A percentile compares a stretch with the other conserved stretches of the same genome.
These are phyloP conservation scores for Hypoxylon lienhwacheense DNA, from an alignment of 495 filamentous ascomycete genomes.

Conservation along the genomic window DNA sequence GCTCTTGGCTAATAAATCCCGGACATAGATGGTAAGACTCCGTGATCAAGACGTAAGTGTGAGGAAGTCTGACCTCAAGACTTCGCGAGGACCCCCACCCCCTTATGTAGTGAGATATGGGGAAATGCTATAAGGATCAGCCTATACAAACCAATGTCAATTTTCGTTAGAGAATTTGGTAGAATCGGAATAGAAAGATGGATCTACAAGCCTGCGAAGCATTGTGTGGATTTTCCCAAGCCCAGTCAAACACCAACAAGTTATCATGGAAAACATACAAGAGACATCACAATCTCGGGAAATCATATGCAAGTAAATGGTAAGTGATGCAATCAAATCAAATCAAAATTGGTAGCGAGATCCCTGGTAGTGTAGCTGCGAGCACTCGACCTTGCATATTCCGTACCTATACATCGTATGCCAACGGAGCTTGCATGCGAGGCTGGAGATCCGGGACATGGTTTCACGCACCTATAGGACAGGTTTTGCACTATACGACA, in stretches of 20 bases:
- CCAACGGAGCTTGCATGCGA: constrained; percentile 19
- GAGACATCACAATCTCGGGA: constrained; percentile 29
- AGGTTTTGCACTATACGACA: constrained; percentile 8
- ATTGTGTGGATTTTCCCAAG: constrained; percentile 26
- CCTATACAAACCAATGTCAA: constrained; percentile 16
- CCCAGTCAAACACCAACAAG: constrained; percentile 34
- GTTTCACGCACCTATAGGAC: constrained; percentile 12
- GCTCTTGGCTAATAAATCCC: constrained; percentile 17
- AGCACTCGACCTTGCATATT: constrained; percentile 18
- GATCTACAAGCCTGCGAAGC: constrained; percentile 3
- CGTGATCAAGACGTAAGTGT: constrained; percentile 10
- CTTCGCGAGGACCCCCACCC: constrained; percentile 22
- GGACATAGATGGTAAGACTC: constrained; percentile 15
- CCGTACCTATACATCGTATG: constrained; percentile 28
- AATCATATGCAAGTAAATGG: constrained; percentile 30
- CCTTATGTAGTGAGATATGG: constrained; percentile 30
- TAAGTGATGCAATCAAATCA: constrained; percentile 29
- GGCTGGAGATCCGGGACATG: constrained; percentile 19
- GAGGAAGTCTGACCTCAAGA: constrained; percentile 10
- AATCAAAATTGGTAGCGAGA: constrained; percentile 34
- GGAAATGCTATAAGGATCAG: constrained; percentile 11
- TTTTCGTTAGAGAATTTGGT: constrained; percentile 14
- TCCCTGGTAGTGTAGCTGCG: constrained; percentile 29
- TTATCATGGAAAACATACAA: constrained; percentile 30
- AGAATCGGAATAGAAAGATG: constrained; percentile 18